Conservation (phyloP, 352 stramenopile genomes). For the Phytophthora multivora region DNA sequence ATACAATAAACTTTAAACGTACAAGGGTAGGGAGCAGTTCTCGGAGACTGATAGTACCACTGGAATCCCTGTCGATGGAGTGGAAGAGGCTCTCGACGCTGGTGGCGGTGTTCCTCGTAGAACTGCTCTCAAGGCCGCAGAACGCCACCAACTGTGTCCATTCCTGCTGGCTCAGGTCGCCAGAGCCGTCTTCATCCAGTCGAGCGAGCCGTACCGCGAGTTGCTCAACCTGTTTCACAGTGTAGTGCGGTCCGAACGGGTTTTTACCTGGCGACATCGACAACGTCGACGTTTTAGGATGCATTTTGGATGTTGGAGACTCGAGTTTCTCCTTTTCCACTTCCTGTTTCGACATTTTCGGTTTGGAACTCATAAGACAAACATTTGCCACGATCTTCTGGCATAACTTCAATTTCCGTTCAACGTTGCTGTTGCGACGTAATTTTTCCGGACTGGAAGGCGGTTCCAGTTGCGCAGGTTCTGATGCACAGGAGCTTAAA, state of each 20-base stretch:
- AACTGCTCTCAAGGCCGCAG: constrained; percentile 18
- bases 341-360: constrained; percentile 15
- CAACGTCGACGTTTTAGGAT: constrained; percentile 1
- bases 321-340: constrained; percentile 4
- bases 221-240: constrained; percentile 59
- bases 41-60: constrained; percentile 52
- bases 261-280: constrained; percentile 29
- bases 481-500: constrained; percentile 32
- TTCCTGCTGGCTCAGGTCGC: constrained; percentile 59
- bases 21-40: constrained; percentile 62
- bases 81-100: constrained; percentile 54
- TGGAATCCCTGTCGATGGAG: constrained; percentile 53
- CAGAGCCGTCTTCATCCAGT: constrained; percentile 62
- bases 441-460: constrained; percentile 14
- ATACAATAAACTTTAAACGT: constrained; percentile 28
- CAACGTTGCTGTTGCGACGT: constrained; percentile 49
- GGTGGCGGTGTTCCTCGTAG: constrained; percentile 26
- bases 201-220: constrained; percentile 51
- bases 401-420: constrained; percentile 64
- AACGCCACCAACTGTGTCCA: constrained; percentile 56
- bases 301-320: constrained; percentile 9
- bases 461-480: constrained; percentile 3
- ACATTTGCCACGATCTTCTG: constrained; percentile 42
- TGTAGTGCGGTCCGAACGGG: constrained; percentile 65
- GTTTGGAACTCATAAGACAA: constrained; percentile 24